Evolutionary conservation across 176 grass and related monocot genomes (phyloP).

Genomic region (Oryza officinalis): DNA sequence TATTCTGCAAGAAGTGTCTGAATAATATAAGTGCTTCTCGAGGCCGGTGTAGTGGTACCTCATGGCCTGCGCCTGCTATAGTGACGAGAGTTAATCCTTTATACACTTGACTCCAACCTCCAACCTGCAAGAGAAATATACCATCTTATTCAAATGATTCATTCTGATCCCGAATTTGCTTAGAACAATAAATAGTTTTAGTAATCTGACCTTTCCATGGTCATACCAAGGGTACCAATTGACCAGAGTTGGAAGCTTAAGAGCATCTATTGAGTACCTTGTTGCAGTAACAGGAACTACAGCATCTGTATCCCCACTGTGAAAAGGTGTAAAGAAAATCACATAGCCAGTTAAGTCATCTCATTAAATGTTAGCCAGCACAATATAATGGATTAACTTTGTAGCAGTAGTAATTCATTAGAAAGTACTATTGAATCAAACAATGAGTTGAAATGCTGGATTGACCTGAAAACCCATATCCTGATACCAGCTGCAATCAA

Average conservation of each 20-base stretch:
- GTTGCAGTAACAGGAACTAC: slow-evolving; percentile 97
- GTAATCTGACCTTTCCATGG: slow-evolving; percentile 69
- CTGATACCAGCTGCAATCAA: slow-evolving; percentile 82
- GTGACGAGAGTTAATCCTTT: slow-evolving; percentile 87
- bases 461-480: slow-evolving; percentile 97
- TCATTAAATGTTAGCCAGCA: not conserved
- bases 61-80: slow-evolving; percentile 75
- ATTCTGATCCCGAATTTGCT: not conserved
- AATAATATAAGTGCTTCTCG: slow-evolving; percentile 66
- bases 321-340: slow-evolving; percentile 10
- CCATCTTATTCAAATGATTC: not conserved
- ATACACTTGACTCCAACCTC: slow-evolving; percentile 92
- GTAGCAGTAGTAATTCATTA: not conserved
- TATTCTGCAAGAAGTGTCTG: slow-evolving; percentile 67
- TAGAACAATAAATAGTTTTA: not conserved
- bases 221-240: slow-evolving; percentile 93
- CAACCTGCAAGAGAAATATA: slow-evolving; percentile 52
- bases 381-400: not conserved
- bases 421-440: not conserved
- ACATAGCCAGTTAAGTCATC: not conserved
- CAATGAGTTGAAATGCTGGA: not conserved
- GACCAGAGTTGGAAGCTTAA: slow-evolving; percentile 72
- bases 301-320: slow-evolving; percentile 90
- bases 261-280: slow-evolving; percentile 82
- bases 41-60: slow-evolving; percentile 67